Evolutionary conservation across 495 filamentous ascomycete genomes (phyloP), one percentile per base, ranked within the genome.

Genomic region (Tetracladium setigerum): DNA sequence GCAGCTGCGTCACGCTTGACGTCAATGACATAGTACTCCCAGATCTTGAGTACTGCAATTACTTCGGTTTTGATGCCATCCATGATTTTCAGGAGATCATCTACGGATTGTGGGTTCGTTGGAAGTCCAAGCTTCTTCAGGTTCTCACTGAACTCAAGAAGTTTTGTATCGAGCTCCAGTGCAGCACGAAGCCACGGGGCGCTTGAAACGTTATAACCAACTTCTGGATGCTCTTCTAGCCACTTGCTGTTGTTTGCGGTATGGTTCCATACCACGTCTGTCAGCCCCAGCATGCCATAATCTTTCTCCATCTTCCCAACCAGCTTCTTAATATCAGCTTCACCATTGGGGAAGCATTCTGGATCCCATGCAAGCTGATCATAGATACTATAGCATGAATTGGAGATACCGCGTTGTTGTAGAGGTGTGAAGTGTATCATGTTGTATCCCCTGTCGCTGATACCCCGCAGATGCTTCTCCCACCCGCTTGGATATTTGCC

Each of bases 341-440:
- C 91, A 35, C 94, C 94, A 46, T 81, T 79, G 2, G 90, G 89
- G 57, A 99, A 97, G 41, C 77, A 76, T 7, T 66, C 72, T 3
- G 84, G 78, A 59, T 97, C 94, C 70, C 95, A 99, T 24, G 74
- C 67, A 30, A 90, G 71, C 67, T 97, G 94, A 58, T 99, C 86
- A 59, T 84, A 94, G 46, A 99, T 79, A 63, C 91, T 96, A 72
- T 97, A 99, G 0, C 94, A 94, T 10, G 94, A 97, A 61, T 97
- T 95, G 12, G 91, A 96, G 12, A 69, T 74, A 19, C 94, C 94
- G 38, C 94, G 79, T 44, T 85, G 72, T 74, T 89, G 92, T 55
- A 97, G 69, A 7, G 94, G 94, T 4, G 94, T 95, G 60, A 97
- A 99, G 64, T 99, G 94, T 44, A 99, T 79, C 88, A 97, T 95